Evolutionary conservation across 2,329 filamentous ascomycete species (phyloP).

Genomic region (Trichophyton simii): DNA sequence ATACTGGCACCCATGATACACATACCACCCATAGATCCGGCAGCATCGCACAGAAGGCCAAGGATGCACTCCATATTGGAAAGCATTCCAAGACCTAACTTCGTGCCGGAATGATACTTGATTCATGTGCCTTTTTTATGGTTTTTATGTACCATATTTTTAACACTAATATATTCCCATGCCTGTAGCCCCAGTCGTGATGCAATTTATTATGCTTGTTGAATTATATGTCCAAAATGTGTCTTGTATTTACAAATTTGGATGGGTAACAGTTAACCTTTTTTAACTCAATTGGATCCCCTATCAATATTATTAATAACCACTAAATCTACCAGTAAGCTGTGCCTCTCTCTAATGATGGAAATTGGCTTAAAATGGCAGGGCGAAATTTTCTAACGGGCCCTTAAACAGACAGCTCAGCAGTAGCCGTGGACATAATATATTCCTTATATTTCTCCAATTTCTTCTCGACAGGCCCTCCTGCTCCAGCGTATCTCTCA

Average conservation of each 20-base stretch:
- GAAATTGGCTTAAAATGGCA: too few species aligned
- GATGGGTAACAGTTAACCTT: background rate
- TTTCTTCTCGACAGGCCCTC: slow-evolving; percentile 11
- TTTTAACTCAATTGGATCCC: background rate
- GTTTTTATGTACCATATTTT: background rate
- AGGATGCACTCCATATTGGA: slow-evolving; percentile 25
- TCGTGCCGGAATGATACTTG: background rate
- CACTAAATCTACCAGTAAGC: too few species aligned
- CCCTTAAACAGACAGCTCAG: background rate
- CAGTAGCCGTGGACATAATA: background rate
- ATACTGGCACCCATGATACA: background rate
- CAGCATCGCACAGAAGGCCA: slow-evolving; percentile 17
- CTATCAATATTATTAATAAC: background rate
- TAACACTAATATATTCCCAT: background rate
- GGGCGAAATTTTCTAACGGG: background rate
- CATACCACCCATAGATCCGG: slow-evolving; percentile 6
- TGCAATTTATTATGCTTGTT: background rate
- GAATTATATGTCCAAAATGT: background rate
- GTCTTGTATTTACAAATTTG: background rate
- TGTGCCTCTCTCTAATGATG: too few species aligned
- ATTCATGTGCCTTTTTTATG: background rate
- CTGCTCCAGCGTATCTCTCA: slow-evolving; percentile 32
- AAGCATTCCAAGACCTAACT: slow-evolving; percentile 10
- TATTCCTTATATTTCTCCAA: slow-evolving; percentile 8
- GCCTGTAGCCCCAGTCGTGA: background rate